phyloP scores from a whole-genome alignment of 495 filamentous ascomycete genomes.

The Penicillium pancosmium region DNA sequence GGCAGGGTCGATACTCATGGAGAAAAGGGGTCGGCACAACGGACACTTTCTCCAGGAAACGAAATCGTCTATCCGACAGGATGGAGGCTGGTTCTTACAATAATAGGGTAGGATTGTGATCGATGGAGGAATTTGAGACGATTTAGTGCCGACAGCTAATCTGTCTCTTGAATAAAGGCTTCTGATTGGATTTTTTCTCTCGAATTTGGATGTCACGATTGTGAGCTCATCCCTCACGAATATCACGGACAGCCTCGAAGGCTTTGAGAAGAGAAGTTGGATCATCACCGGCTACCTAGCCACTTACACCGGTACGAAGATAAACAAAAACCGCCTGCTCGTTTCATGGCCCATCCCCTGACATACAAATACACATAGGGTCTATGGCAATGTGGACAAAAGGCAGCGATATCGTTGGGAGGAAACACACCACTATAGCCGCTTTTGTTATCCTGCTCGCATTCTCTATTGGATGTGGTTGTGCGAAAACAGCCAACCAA shows the following conservation, averaged over 20 bases:
- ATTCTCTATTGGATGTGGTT: slow-evolving; percentile 60
- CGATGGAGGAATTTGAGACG: neutral
- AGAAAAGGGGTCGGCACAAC: slow-evolving; percentile 31
- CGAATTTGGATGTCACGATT: slow-evolving; percentile 64
- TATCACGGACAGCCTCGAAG: slow-evolving; percentile 56
- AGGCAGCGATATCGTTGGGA: slow-evolving; percentile 61
- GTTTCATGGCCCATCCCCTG: neutral
- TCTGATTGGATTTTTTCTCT: slow-evolving; percentile 58
- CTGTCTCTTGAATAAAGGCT: slow-evolving; percentile 39
- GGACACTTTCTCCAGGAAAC: slow-evolving; percentile 29
- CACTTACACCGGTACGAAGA: slow-evolving; percentile 53
- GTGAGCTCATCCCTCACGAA: slow-evolving; percentile 64
- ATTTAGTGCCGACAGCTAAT: slow-evolving; percentile 2
- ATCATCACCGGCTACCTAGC: slow-evolving; percentile 60
- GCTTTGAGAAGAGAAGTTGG: slow-evolving; percentile 58
- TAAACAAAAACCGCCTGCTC: neutral
- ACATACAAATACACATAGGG: slow-evolving; percentile 21
- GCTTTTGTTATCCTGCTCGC: slow-evolving; percentile 56
- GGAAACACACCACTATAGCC: slow-evolving; percentile 49
- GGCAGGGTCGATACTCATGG: slow-evolving; percentile 7
- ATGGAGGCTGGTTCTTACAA: slow-evolving; percentile 47
- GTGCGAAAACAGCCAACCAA: slow-evolving; percentile 51
- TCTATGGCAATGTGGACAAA: slow-evolving; percentile 63
- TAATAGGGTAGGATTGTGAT: slow-evolving; percentile 33
- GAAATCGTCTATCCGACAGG: slow-evolving; percentile 43